Base-by-base conservation (phyloP, 345 rosid genomes). In the Camelina neglecta region DNA sequence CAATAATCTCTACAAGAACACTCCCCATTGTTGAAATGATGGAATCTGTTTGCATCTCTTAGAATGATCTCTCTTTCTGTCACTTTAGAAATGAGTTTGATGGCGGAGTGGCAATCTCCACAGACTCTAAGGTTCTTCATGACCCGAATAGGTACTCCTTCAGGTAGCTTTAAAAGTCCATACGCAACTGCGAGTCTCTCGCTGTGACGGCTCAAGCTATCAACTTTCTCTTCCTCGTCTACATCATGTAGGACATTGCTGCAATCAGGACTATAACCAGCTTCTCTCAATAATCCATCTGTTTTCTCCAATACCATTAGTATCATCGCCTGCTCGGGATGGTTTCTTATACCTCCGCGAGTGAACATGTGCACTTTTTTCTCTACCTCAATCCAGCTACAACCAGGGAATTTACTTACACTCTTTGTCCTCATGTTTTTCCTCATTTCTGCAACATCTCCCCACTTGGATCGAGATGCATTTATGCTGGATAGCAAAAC, bases 81-180 rank as follows among this genome's bases (percentile, higher is more conserved):
- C 41, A 86, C 77, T 77, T 89, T 83, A 23, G 97, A 86, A n/a
- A 85, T 89, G 45, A 90, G 76, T 79, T 90, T 90, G 26, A 89
- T 89, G 20, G 90, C 90, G 29, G 88, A 58, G 75, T 89, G 97
- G 65, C 89, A 90, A 75, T 93, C 95, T 60, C 98, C 90, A 61
- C 93, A 90, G 65, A 88, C 90, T 59, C 94, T 84, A 71, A 90
- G 95, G 73, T 93, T 90, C 72, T 90, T 90, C 84, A 89, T 93
- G 54, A 89, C 90, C 15, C 92, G 87, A 44, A 89, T 85, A 0
- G 95, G 87, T 74, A 81, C 81, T 79, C 88, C 92, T 81, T 84
- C 80, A 0, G 90, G 93, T 38, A 89, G 74, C 84, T 86, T 93
- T 69, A 88, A 44, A 53, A 93, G 90, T 21, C 98, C 97, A 77